phyloP scores from a whole-genome alignment of 2,329 filamentous ascomycete genomes.

The Verticillium tricorpus region DNA sequence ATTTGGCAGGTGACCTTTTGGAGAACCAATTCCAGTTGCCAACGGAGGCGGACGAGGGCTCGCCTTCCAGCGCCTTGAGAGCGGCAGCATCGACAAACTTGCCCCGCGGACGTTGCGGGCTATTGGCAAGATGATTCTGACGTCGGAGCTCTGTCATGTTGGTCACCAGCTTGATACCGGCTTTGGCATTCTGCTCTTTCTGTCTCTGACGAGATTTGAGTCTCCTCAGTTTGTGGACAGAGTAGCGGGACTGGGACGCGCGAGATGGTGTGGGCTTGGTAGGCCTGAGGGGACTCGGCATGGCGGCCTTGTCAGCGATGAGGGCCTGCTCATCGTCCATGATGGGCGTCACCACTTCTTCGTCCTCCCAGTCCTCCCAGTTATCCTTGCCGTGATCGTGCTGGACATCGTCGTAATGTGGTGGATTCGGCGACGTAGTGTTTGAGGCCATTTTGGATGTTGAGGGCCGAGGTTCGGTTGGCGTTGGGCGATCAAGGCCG shows the following conservation, averaged over 20 bases:
- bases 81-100: constrained; percentile 58
- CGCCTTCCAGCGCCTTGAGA: constrained; percentile 54
- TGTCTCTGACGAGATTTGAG: constrained; percentile 58
- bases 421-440: not conserved
- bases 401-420: not conserved
- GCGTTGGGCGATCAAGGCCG: not conserved
- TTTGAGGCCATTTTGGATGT: constrained; percentile 5
- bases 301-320: constrained; percentile 13
- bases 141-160: constrained; percentile 55
- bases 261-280: constrained; percentile 8
- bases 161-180: constrained; percentile 65
- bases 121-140: constrained; percentile 30
- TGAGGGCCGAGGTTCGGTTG: not conserved
- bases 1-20: constrained; percentile 29
- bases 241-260: constrained; percentile 20
- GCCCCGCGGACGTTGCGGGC: constrained; percentile 21
- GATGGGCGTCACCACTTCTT: constrained; percentile 36
- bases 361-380: constrained; percentile 52
- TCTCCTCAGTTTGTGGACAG: constrained; percentile 36
- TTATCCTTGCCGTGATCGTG: constrained; percentile 28
- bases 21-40: constrained; percentile 55
- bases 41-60: constrained; percentile 47
- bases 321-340: constrained; percentile 31
- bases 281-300: constrained; percentile 8
- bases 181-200: constrained; percentile 54